Base-by-base conservation (phyloP, 108 stramenopile genomes). In the Nitzschia putrida region DNA sequence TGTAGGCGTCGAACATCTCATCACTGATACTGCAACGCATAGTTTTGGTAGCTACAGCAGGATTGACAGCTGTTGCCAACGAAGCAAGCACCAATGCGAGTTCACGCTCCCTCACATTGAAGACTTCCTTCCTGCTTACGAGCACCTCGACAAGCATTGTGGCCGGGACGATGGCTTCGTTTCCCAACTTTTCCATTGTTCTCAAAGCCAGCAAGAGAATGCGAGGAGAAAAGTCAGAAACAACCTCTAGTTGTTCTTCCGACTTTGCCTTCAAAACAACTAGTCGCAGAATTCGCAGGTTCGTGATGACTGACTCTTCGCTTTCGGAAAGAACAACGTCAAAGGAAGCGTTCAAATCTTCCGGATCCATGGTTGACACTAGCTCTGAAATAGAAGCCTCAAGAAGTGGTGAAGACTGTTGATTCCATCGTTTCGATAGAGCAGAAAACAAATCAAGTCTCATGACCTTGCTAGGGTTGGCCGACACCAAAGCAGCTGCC, bases 21-120 rank as follows among this genome's bases (percentile, higher is more conserved):
- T 60, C 61, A 38, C 56, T 47, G 23, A 65, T 73, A 26, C 40
- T 34, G 18, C 39, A 16, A 8, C 26, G 53, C 8, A 13, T 63
- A 16, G 9, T 39, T 40, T 40, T 54, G 52, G 14, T 10, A 12
- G 34, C 22, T 9, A 16, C 12, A 39, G 8, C 41, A 50, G 5
- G 14, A 14, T 69, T 24, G 45, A 72, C 52, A 41, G 57, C 71
- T 26, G 82, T 66, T 29, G 39, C 76, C 56, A 87, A 73, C 20
- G 77, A 71, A 42, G 75, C 78, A 42, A 85, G 78, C 20, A 90
- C 70, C 54, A 82, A 64, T 26, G 80, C 79, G 43, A 87, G 76
- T 44, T 90, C 86, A 20, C 83, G 75, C 44, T 85, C 86, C 40
- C 78, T 76, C 16, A 90, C 34, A 8, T 67, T 39, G 8, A 87